Conservation (phyloP, 768 basidiomycete species). For the Gymnopilus junonius region DNA sequence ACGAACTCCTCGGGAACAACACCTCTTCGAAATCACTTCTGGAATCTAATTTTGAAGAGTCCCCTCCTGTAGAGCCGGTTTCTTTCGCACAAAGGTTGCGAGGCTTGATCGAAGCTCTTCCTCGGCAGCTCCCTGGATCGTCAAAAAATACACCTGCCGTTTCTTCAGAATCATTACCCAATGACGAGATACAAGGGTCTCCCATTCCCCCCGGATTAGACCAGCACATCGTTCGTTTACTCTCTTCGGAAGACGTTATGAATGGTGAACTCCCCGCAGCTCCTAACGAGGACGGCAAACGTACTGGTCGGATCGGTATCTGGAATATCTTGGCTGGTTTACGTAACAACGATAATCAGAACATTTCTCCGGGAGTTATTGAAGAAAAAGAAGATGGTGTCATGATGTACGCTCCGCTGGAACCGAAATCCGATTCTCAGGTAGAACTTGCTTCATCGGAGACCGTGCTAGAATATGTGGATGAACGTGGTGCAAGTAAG, state of each 20-base stretch:
- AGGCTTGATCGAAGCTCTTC: conserved; percentile 40
- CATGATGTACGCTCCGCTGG: conserved; percentile 79
- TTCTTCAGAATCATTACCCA: conserved; percentile 19
- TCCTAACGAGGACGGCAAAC: conserved; percentile 12
- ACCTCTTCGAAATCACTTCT: conserved; percentile 18
- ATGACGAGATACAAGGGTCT: conserved; percentile 33
- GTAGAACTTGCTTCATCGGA: conserved; percentile 74
- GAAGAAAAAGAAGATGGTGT: conserved; percentile 58
- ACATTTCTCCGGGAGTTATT: conserved; percentile 26
- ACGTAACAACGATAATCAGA: conserved; percentile 27
- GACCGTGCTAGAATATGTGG: conserved; percentile 48
- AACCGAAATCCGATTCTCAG: conserved; percentile 63
- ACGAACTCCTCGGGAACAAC: conserved; percentile 24
- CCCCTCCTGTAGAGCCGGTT: conserved; percentile 33
- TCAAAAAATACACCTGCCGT: conserved; percentile 16
- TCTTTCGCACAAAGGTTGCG: conserved; percentile 42
- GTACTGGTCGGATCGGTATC: conserved; percentile 46
- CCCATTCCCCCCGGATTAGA: conserved; percentile 50
- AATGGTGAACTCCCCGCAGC: conserved; percentile 40
- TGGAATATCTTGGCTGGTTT: conserved; percentile 63
- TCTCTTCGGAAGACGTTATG: conserved; percentile 69
- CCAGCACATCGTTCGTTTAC: conserved; percentile 48
- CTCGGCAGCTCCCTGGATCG: conserved; percentile 26
- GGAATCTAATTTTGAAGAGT: conserved; percentile 24
- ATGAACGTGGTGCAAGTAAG: conserved; percentile 31